A percentile compares a stretch with the other conserved stretches of the same genome.
Evolutionary conservation across 805 yeast genomes (phyloP).

Genomic region (Ogataea minuta): DNA sequence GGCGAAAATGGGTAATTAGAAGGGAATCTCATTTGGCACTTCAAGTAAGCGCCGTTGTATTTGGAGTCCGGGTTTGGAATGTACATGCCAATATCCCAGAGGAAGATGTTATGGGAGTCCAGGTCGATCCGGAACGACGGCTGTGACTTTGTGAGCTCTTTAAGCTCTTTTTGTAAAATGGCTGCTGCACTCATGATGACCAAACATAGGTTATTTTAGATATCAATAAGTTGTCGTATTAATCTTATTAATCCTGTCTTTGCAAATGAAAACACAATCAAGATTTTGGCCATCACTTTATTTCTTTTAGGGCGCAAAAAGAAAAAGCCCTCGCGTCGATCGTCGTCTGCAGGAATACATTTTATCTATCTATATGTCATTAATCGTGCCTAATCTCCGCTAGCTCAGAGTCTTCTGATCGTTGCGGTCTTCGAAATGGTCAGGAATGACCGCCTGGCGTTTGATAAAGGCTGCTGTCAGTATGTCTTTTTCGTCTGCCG

Average conservation of each 20-base stretch:
- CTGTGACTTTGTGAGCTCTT: constrained; percentile 31
- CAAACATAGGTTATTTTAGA: no score
- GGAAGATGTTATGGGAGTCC: constrained; percentile 54
- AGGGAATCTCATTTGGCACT: constrained; percentile 93
- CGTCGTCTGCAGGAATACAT: constrained; percentile 6
- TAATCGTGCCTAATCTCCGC: constrained; percentile 3
- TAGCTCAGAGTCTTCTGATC: constrained; percentile 6
- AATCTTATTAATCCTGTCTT: not conserved
- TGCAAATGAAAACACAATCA: constrained; percentile 10
- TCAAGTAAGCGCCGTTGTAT: constrained; percentile 92
- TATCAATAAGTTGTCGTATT: no score
- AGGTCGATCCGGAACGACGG: constrained; percentile 38
- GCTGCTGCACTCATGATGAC: constrained; percentile 28
- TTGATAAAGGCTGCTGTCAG: constrained; percentile 22
- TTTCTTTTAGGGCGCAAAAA: constrained; percentile 1
- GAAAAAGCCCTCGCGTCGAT: constrained; percentile 7
- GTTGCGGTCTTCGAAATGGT: constrained; percentile 18
- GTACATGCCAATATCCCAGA: constrained; percentile 89
- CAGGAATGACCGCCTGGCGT: constrained; percentile 22
- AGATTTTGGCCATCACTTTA: constrained; percentile 8
- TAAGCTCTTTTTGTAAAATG: constrained; percentile 36
- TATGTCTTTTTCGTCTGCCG: constrained; percentile 18
- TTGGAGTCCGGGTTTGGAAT: constrained; percentile 85
- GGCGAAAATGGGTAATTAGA: constrained; percentile 89
- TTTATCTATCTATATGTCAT: constrained; percentile 7